These are phyloP conservation scores for Lentinula edodes DNA, from an alignment of 768 basidiomycete genomes.

Conservation along the genomic window DNA sequence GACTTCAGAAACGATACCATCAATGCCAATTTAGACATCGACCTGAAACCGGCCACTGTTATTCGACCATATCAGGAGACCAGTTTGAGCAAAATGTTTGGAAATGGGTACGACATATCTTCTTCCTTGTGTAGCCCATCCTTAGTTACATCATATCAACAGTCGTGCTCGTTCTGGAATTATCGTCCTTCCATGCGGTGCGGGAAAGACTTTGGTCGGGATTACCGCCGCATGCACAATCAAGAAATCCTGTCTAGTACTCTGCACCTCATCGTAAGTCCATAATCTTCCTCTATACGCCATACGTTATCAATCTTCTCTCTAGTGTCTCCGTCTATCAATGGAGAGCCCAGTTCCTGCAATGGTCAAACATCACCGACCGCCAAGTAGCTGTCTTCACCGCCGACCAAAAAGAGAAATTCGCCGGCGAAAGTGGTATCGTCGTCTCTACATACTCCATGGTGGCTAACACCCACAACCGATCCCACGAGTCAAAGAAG, in stretches of 20 bases:
- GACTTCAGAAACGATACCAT: constrained; percentile 97
- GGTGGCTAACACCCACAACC: constrained; percentile 97
- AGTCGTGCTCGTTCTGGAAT: constrained; percentile 97
- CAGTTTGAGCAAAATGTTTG: constrained; percentile 98
- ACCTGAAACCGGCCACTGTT: constrained; percentile 95
- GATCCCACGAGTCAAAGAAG: constrained; percentile 98
- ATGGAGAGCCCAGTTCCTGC: constrained; percentile 98
- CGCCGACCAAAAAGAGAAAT: constrained; percentile 98
- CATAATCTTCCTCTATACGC: neutral
- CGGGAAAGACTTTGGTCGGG: constrained; percentile 98
- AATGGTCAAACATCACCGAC: constrained; percentile 98
- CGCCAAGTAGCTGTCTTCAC: constrained; percentile 97
- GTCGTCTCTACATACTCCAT: constrained; percentile 99
- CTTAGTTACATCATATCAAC: neutral
- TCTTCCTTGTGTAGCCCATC: constrained; percentile 2
- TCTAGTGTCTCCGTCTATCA: constrained; percentile 90
- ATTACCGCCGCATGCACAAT: constrained; percentile 99
- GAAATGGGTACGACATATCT: constrained; percentile 71
- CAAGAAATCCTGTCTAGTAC: constrained; percentile 95
- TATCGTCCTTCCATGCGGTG: constrained; percentile 96
- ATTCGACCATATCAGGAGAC: constrained; percentile 99
- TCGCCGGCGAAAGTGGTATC: constrained; percentile 94
- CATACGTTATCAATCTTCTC: neutral
- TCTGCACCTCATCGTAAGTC: constrained; percentile 95
- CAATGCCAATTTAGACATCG: constrained; percentile 96